A percentile compares a stretch with the other conserved stretches of the same genome.
Conservation (phyloP, 768 basidiomycete species). For the Tephrocybe sp. region DNA sequence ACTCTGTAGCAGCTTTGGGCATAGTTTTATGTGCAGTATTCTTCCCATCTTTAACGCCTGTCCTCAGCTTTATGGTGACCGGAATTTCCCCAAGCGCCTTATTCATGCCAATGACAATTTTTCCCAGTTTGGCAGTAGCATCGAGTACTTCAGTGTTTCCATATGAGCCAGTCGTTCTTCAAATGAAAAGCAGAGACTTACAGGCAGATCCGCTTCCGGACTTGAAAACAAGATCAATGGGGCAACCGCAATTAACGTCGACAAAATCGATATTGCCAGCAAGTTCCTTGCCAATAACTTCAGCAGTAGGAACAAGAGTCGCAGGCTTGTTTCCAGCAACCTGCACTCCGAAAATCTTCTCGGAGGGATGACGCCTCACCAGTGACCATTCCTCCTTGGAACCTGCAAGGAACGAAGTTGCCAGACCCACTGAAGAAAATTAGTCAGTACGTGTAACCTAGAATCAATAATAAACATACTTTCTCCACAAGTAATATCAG, state of each 20-base stretch:
- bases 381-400: constrained; percentile 96
- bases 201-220: constrained; percentile 87
- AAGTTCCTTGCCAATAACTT: constrained; percentile 72
- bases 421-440: constrained; percentile 73
- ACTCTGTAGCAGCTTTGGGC: constrained; percentile 65
- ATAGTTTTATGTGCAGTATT: constrained; percentile 91
- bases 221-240: constrained; percentile 94
- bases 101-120: constrained; percentile 89
- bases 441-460: neutral
- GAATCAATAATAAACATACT: constrained; percentile 41
- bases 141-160: constrained; percentile 64
- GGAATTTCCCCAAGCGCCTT: constrained; percentile 88
- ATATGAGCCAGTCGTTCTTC: neutral
- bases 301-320: constrained; percentile 76
- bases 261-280: constrained; percentile 78
- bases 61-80: constrained; percentile 87
- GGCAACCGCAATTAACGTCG: constrained; percentile 95
- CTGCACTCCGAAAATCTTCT: constrained; percentile 87
- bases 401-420: constrained; percentile 82
- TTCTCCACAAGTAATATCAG: constrained; percentile 94
- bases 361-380: constrained; percentile 84
- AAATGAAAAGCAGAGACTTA: constrained; percentile 36
- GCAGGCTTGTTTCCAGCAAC: constrained; percentile 86
- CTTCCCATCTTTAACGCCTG: constrained; percentile 85
- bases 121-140: constrained; percentile 75